A percentile compares a stretch with the other conserved stretches of the same genome.
Evolutionary conservation across 2,329 filamentous ascomycete species (phyloP).

Genomic region (Leptographium lundbergii): DNA sequence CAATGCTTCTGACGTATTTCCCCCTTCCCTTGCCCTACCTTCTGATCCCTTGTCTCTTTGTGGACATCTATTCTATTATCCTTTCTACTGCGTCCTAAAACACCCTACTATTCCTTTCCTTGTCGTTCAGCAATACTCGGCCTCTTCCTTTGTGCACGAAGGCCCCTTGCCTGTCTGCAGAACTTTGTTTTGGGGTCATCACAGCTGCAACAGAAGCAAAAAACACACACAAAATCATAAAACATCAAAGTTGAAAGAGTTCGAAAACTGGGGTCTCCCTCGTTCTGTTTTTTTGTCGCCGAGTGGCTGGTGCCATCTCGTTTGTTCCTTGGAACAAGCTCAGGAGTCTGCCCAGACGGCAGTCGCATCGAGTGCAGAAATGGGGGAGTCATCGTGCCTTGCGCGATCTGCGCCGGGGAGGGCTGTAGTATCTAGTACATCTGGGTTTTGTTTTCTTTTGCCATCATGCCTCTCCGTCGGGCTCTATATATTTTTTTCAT

Average conservation of each 20-base stretch:
- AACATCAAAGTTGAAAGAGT: neutral
- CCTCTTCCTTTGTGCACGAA: neutral
- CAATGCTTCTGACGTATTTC: neutral
- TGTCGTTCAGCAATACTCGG: neutral
- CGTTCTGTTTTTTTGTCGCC: neutral
- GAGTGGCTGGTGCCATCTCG: neutral
- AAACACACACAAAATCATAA: neutral
- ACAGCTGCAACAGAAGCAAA: neutral
- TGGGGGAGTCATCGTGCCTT: neutral
- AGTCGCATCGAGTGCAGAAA: neutral
- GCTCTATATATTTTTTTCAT: neutral
- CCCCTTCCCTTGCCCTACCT: neutral
- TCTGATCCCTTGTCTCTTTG: neutral
- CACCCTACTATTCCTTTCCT: neutral
- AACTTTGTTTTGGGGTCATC: neutral
- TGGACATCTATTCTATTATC: neutral
- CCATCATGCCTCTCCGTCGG: neutral
- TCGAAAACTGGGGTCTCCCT: neutral
- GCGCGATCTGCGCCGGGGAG: neutral
- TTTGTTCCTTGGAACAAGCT: neutral
- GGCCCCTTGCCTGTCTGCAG: neutral
- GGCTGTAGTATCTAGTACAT: neutral
- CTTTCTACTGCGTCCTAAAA: neutral
- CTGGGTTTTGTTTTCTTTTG: neutral
- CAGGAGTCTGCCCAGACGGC: neutral